Percentiles rank a stretch among this genome's conserved stretches.
Evolutionary conservation across 352 stramenopile genomes (phyloP).

Genomic region (Phytopythium cucurbitacearum): DNA sequence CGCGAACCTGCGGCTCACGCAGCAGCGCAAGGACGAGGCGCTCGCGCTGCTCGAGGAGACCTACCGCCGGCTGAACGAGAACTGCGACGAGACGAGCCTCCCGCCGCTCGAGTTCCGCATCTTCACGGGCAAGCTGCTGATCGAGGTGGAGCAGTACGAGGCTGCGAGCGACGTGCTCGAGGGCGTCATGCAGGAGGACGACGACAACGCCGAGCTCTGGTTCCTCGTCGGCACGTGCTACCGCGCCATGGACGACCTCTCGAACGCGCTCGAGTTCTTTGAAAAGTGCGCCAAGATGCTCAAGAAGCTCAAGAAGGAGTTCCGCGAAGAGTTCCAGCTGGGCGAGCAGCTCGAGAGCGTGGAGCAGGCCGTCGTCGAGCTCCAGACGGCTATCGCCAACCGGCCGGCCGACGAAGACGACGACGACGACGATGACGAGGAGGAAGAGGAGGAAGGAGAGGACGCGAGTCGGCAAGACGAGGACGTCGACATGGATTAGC

Average conservation of each 20-base stretch:
- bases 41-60: constrained; percentile 88
- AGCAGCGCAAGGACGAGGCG: constrained; percentile 89
- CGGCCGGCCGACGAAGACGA: constrained; percentile 50
- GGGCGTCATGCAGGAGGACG: constrained; percentile 86
- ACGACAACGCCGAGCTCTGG: constrained; percentile 88
- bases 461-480: constrained; percentile 36
- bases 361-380: constrained; percentile 47
- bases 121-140: constrained; percentile 77
- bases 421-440: constrained; percentile 40
- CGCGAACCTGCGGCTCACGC: constrained; percentile 92
- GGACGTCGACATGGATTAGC: constrained; percentile 84
- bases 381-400: constrained; percentile 54
- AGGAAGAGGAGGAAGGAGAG: constrained; percentile 25
- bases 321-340: constrained; percentile 69
- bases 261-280: constrained; percentile 84
- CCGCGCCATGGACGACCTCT: constrained; percentile 77
- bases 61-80: constrained; percentile 85
- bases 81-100: constrained; percentile 62
- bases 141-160: constrained; percentile 84
- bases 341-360: constrained; percentile 79
- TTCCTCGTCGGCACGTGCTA: constrained; percentile 88
- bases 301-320: constrained; percentile 71
- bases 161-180: constrained; percentile 80
- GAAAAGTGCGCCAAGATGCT: constrained; percentile 78
- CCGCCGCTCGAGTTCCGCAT: constrained; percentile 85